Evolutionary conservation across 2,329 filamentous ascomycete genomes (phyloP).

Genomic region (Hyphodiscus sp.): DNA sequence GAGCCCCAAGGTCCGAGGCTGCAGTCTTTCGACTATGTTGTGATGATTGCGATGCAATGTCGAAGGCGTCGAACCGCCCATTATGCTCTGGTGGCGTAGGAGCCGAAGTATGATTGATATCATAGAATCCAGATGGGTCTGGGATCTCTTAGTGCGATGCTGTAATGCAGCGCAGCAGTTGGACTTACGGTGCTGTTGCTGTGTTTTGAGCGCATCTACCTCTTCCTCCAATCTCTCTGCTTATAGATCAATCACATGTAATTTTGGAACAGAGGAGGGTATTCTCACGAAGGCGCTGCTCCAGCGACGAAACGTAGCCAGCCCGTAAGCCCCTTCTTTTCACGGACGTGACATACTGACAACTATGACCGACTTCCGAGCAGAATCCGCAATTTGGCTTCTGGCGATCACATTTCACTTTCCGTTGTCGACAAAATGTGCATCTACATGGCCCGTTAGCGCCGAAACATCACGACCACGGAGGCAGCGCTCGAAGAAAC

Average conservation of each 20-base stretch:
- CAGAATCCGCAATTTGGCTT: conserved; percentile 26
- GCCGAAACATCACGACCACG: too few relatives aligned
- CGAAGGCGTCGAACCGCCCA: neutral
- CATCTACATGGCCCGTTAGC: too few relatives aligned
- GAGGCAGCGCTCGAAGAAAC: too few relatives aligned
- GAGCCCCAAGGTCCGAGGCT: too few relatives aligned
- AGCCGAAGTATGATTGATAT: neutral
- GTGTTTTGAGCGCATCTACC: conserved; percentile 13
- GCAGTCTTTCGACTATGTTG: too few relatives aligned
- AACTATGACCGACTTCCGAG: conserved; percentile 15
- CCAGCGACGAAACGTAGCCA: conserved; percentile 34
- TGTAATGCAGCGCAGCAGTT: too few relatives aligned
- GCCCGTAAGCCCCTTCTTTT: conserved; percentile 28
- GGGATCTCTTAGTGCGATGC: too few relatives aligned
- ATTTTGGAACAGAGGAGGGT: too few relatives aligned
- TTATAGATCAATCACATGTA: conserved; percentile 17
- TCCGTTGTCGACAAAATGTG: conserved; percentile 19
- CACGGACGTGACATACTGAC: conserved; percentile 8
- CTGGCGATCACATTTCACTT: conserved; percentile 26
- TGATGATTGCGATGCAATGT: too few relatives aligned
- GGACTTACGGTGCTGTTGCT: too few relatives aligned
- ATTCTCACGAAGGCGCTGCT: conserved; percentile 25
- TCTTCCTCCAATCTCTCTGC: conserved; percentile 20
- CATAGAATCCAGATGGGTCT: neutral
- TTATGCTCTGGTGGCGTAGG: neutral